These are phyloP conservation scores for Chrysoporthe cubensis DNA, from an alignment of 2,329 filamentous ascomycete genomes.

Conservation along the genomic window DNA sequence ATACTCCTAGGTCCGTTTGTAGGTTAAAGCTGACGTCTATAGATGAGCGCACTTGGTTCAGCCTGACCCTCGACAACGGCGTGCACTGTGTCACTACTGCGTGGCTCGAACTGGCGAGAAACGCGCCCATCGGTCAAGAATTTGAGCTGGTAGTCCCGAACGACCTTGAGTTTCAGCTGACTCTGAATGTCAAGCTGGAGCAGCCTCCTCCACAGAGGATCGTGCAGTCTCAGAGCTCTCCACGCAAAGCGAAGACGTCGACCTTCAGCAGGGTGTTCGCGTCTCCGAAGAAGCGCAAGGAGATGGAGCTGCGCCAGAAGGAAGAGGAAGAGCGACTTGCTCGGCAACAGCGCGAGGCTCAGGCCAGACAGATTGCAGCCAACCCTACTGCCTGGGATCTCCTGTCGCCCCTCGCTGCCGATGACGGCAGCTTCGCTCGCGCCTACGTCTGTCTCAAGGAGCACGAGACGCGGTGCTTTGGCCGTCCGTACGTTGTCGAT, in stretches of 20 bases:
- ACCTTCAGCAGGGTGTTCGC: constrained; percentile 91
- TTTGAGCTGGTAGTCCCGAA: constrained; percentile 97
- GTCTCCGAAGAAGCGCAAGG: constrained; percentile 95
- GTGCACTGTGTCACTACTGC: constrained; percentile 97
- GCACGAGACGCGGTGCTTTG: constrained; percentile 86
- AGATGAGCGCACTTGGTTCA: constrained; percentile 94
- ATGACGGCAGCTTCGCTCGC: constrained; percentile 91
- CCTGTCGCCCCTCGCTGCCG: constrained; percentile 81
- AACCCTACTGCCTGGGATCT: constrained; percentile 83
- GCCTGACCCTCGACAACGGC: constrained; percentile 95
- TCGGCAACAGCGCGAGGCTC: constrained; percentile 66
- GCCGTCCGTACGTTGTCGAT: constrained; percentile 84
- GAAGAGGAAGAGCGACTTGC: constrained; percentile 79
- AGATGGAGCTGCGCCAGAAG: constrained; percentile 81
- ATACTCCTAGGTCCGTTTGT: constrained; percentile 5
- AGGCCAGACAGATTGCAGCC: constrained; percentile 63
- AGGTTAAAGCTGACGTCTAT: constrained; percentile 28
- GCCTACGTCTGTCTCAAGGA: constrained; percentile 94
- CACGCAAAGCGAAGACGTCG: constrained; percentile 74
- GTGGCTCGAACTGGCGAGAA: constrained; percentile 89
- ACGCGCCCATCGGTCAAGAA: constrained; percentile 94
- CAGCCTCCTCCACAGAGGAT: constrained; percentile 69
- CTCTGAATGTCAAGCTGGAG: constrained; percentile 91
- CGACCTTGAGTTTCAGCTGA: constrained; percentile 98
- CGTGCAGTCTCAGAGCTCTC: constrained; percentile 64